A percentile compares a stretch with the other conserved stretches of the same genome.
These are phyloP conservation scores for Rhizopogon vesiculosus DNA, from an alignment of 768 basidiomycete species.

Conservation along the genomic window DNA sequence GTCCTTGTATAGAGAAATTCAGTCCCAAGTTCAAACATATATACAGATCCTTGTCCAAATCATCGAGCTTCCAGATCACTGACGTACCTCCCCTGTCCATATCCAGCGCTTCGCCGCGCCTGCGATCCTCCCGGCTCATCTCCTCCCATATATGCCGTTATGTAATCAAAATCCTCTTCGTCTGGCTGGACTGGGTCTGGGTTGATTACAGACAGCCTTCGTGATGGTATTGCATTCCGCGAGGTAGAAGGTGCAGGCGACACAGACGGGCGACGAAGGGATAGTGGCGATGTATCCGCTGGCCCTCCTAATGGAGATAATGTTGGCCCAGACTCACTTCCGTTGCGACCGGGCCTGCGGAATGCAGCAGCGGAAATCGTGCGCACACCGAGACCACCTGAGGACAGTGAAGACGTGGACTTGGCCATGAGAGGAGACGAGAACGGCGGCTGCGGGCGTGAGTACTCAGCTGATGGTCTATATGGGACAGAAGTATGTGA, in stretches of 20 bases:
- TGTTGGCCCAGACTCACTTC: slow-evolving; percentile 2
- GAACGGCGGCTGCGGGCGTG: slow-evolving; percentile 30
- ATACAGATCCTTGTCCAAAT: not conserved
- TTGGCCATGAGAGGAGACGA: slow-evolving; percentile 23
- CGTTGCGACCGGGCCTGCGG: slow-evolving; percentile 41
- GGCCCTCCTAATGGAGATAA: slow-evolving; percentile 16
- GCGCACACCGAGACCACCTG: slow-evolving; percentile 31
- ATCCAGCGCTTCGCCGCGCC: slow-evolving; percentile 20
- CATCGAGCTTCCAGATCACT: slow-evolving; percentile 37
- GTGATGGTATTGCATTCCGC: slow-evolving; percentile 10
- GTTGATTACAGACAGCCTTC: slow-evolving; percentile 23
- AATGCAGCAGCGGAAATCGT: slow-evolving; percentile 79
- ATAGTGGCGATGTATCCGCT: slow-evolving; percentile 44
- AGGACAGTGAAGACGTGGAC: slow-evolving; percentile 30
- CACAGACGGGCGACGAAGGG: slow-evolving; percentile 43
- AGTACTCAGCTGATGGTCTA: slow-evolving; percentile 46
- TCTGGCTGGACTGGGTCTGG: slow-evolving; percentile 20
- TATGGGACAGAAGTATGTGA: slow-evolving; percentile 21
- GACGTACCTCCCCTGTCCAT: slow-evolving; percentile 40
- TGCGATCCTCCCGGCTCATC: slow-evolving; percentile 6
- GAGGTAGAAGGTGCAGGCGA: slow-evolving; percentile 21
- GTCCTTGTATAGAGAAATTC: not conserved
- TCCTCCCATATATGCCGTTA: slow-evolving; percentile 44
- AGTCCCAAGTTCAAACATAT: not conserved
- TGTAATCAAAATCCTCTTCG: slow-evolving; percentile 52